Base-by-base conservation (phyloP, 2,329 filamentous ascomycete species). In the Phaeoacremonium minimum region DNA sequence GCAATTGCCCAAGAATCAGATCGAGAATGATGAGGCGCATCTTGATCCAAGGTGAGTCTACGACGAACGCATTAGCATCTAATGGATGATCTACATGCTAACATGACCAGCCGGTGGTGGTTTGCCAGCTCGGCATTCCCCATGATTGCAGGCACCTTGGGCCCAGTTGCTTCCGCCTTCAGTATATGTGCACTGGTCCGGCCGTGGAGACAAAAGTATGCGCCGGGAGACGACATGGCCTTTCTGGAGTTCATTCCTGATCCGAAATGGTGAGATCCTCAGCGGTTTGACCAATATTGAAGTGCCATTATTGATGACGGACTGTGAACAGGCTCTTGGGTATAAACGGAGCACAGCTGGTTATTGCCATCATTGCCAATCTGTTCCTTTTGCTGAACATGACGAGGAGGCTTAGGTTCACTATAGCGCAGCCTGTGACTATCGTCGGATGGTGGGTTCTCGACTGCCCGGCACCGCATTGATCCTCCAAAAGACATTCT, bases 361-460 rank as follows among this genome's bases (percentile, higher is more conserved):
- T 66, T 14, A 76, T 87, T 41, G 90, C 89, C 13, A 66, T 95
- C 19, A 57, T 83, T 2, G 86, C 89, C 7, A 96, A 96, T 49
- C 45, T 87, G 2, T 89, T 88, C 43, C 71, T 96, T 2, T 71
- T 96, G 1, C 75, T 93, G 47, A 95, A 95, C 61, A 95, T 96
- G 73, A 86, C 88, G 0, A 76, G 79, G 38, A 73, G 81, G 6
- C 74, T 95, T 6, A 77, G 87, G 34, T 95, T 95, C 55, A 81
- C 83, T 14, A 69, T 95, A 28, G 87, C 89, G 2, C 75, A 95
- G 41, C 89, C 90, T 1, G 70, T 87, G 15, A 94, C 88, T 1
- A 95, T 96, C 41, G 58, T 85, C 7, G 75, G 87, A 41, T 96
- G 90, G 88, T 77, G 73, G 54, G 64, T 54, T 60, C 81, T 8